Percentiles rank a stretch among this genome's conserved stretches.
Evolutionary conservation across 2,329 filamentous ascomycete species (phyloP).

Genomic region (Rutstroemia sp.): DNA sequence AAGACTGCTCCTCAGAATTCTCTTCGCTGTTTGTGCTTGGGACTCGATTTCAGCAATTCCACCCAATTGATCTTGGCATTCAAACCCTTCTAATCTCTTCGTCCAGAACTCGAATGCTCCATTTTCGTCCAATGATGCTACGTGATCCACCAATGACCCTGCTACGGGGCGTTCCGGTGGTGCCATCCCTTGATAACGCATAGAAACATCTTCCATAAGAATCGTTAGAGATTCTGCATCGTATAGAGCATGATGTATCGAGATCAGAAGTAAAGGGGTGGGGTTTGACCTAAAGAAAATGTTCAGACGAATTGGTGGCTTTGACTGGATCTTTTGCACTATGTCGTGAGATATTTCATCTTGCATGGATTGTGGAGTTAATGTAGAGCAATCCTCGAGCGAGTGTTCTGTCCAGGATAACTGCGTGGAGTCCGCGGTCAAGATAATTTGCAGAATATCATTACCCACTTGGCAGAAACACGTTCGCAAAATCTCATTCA

Average conservation of each 20-base stretch:
- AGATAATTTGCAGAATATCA: neutral
- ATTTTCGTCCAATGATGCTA: neutral
- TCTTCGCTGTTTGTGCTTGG: neutral
- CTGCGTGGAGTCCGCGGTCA: neutral
- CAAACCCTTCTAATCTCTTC: neutral
- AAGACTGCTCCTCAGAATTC: neutral
- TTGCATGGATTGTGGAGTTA: neutral
- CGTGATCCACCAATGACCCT: neutral
- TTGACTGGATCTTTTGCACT: neutral
- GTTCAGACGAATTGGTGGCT: neutral
- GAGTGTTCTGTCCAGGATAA: neutral
- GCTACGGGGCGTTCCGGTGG: neutral
- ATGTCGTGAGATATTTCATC: neutral
- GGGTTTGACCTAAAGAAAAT: neutral
- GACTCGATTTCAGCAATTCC: neutral
- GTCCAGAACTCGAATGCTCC: neutral
- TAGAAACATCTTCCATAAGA: neutral
- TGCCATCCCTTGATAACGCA: neutral
- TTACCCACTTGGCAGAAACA: conserved; percentile 1
- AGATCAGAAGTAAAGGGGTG: neutral
- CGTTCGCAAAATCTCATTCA: conserved; percentile 8
- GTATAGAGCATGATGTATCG: conserved; percentile 39
- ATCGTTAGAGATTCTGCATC: conserved; percentile 27
- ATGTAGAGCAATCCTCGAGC: neutral
- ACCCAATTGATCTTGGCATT: neutral